phyloP scores from a whole-genome alignment of 176 grass and related monocot species.

The Rhynchospora pubera region DNA sequence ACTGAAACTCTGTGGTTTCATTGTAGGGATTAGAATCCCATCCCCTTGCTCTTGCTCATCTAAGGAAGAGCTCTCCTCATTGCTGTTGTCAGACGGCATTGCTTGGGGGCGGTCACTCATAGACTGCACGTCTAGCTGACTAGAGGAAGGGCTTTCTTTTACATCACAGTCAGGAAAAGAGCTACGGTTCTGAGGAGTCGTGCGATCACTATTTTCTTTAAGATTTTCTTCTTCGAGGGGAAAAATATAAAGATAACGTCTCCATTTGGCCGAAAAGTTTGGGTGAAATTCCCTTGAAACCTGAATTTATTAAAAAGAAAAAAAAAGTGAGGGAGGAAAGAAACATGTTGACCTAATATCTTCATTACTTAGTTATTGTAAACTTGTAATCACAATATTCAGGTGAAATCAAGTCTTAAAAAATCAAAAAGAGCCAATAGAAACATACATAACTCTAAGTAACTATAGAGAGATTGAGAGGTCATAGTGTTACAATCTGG shows the following conservation, averaged over 20 bases:
- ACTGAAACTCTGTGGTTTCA: conserved; percentile 53
- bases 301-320: conserved; percentile 30
- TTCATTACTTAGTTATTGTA: not conserved
- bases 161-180: conserved; percentile 7
- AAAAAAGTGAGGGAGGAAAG: not conserved
- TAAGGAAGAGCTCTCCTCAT: conserved; percentile 24
- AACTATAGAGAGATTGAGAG: not conserved
- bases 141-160: conserved; percentile 21
- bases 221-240: conserved; percentile 45
- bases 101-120: conserved; percentile 1
- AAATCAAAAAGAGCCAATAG: not conserved
- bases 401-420: not conserved
- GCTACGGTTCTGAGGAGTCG: no score
- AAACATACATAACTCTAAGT: not conserved
- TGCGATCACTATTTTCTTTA: not conserved
- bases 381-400: not conserved
- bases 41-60: not conserved
- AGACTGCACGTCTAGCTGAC: not conserved
- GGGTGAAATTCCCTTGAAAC: conserved; percentile 85
- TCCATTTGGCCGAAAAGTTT: conserved; percentile 96
- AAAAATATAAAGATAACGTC: conserved; percentile 83
- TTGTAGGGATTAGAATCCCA: not conserved
- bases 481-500: not conserved
- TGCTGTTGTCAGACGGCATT: not conserved
- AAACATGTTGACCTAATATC: not conserved